Percentiles rank a stretch among this genome's conserved stretches.
phyloP scores from a whole-genome alignment of 2,329 filamentous ascomycete species.

The Davidsoniella australis region DNA sequence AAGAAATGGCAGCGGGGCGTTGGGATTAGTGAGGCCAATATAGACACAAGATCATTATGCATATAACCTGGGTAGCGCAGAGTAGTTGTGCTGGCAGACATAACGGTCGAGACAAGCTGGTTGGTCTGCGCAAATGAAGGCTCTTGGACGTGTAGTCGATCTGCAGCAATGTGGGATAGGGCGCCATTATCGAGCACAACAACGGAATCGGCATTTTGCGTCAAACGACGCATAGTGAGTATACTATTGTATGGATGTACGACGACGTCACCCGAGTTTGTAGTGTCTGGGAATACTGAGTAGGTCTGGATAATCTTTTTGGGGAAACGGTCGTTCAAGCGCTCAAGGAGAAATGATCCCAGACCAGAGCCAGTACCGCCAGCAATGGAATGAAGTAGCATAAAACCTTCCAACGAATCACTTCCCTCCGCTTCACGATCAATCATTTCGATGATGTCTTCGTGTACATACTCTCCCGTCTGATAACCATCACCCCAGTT shows the following conservation, averaged over 20 bases:
- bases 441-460: conserved; percentile 99
- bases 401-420: conserved; percentile 95
- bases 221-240: conserved; percentile 74
- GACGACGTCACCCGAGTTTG: conserved; percentile 73
- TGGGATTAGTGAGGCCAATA: conserved; percentile 86
- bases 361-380: conserved; percentile 93
- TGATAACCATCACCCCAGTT: conserved; percentile 98
- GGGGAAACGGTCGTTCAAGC: conserved; percentile 90
- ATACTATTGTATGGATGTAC: conserved; percentile 98
- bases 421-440: conserved; percentile 96
- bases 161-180: conserved; percentile 80
- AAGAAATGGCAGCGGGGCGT: conserved; percentile 96
- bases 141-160: conserved; percentile 84
- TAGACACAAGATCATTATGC: conserved; percentile 98
- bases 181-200: conserved; percentile 95
- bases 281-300: conserved; percentile 92
- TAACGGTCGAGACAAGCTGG: conserved; percentile 89
- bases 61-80: conserved; percentile 96
- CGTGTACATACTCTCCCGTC: conserved; percentile 76
- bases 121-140: conserved; percentile 96
- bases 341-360: conserved; percentile 84
- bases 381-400: conserved; percentile 96
- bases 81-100: conserved; percentile 95
- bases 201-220: conserved; percentile 93
- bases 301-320: conserved; percentile 99